phyloP scores from a whole-genome alignment of 371 early-diverging fungal species.

The Saksenaea oblongispora region DNA sequence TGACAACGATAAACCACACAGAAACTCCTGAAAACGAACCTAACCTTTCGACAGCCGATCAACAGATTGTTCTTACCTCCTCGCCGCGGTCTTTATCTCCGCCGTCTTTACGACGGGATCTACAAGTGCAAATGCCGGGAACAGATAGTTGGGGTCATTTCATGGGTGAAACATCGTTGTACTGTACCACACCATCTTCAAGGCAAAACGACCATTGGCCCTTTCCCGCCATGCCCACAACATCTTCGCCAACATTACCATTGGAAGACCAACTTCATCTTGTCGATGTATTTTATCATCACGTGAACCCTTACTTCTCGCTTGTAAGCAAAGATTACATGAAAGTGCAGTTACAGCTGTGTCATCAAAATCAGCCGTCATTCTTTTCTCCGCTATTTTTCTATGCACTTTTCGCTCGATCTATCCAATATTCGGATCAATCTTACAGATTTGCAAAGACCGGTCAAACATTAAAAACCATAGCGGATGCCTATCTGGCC shows the following conservation, averaged over 20 bases:
- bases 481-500: constrained; percentile 12
- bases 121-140: constrained; percentile 1
- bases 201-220: constrained; percentile 10
- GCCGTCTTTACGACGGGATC: background rate
- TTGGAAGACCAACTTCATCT: constrained; percentile 30
- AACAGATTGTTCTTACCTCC: background rate
- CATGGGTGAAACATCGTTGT: constrained; percentile 15
- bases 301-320: constrained; percentile 57
- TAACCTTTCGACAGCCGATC: background rate
- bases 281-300: constrained; percentile 53
- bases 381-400: constrained; percentile 44
- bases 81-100: constrained; percentile 3
- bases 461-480: background rate
- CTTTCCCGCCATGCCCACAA: constrained; percentile 7
- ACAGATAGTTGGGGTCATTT: constrained; percentile 18
- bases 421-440: constrained; percentile 32
- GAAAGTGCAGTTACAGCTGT: constrained; percentile 15
- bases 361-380: constrained; percentile 9
- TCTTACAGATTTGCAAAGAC: constrained; percentile 4
- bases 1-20: background rate
- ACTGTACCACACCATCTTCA: background rate
- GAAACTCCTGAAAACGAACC: background rate
- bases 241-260: constrained; percentile 5
- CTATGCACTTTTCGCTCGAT: constrained; percentile 43
- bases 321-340: constrained; percentile 44